Base-by-base conservation (phyloP, 177 flowering plant genomes). In the Telopea speciosissima region DNA sequence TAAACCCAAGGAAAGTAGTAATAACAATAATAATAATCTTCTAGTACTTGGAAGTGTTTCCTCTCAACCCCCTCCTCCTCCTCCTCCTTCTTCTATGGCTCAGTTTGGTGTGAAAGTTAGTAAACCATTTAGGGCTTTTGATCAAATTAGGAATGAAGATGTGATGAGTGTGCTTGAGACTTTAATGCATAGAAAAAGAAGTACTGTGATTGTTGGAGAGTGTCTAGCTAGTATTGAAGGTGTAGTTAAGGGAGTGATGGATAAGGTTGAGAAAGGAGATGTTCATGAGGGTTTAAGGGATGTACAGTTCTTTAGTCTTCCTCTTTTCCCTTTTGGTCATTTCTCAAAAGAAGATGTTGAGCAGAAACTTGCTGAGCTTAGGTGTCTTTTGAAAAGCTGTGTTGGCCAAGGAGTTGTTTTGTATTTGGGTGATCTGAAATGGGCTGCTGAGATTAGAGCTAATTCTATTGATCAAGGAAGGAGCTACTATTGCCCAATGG, bases 381-480 rank as follows among this genome's bases (percentile, higher is more conserved):
- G 83, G 71, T 78, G 81, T 31, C 79, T 79, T 14, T 79, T 87
- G 73, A 87, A 79, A 70, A 80, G 83, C 33, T 79, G 73, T 74
- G 73, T 78, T n/a, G 74, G 76, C 8, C 80, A 69, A 75, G 96
- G 90, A 36, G 83, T 81, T 45, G 81, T 92, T 58, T 79, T 94
- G 75, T 87, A 86, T 75, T 73, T 94, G 72, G 99, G 97, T 63
- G 97, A 94, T 88, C 90, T 94, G 56, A 80, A 85, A 67, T 92
- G 99, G 97, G 82, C 80, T 16, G 81, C 83, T 42, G 91, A 88
- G 44, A 80, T 77, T 74, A 85, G 86, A 79, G 81, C 81, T 74
- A 81, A 80, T 74, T 69, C 80, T 59, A 63, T 73, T 71, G 85
- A 75, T 63, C 79, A 74, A 68, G 78, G 74, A 24, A 85, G 87